Evolutionary conservation across 1,284 basidiomycete genomes (phyloP).

Genomic region (Chalciporus piperatoides): DNA sequence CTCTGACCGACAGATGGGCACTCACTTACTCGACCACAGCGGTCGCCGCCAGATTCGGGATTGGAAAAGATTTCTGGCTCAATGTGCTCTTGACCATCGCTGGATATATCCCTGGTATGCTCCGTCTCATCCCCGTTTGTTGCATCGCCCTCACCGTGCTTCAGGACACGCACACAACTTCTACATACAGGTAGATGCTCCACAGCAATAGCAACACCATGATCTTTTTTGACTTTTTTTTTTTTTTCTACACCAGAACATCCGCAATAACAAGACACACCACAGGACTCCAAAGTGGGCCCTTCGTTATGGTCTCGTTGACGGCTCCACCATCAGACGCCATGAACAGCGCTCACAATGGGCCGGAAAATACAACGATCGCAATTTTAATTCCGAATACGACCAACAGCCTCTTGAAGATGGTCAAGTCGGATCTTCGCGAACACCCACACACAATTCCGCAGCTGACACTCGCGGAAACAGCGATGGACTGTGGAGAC

Average conservation of each 20-base stretch:
- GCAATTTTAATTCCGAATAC: slow-evolving; percentile 67
- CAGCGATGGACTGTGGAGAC: slow-evolving; percentile 57
- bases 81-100: slow-evolving; percentile 87
- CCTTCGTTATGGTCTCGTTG: slow-evolving; percentile 82
- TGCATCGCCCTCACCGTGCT: slow-evolving; percentile 12
- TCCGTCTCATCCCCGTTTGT: not conserved
- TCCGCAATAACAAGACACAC: slow-evolving; percentile 92
- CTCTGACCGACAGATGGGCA: not conserved
- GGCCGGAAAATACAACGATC: slow-evolving; percentile 83
- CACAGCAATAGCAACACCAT: slow-evolving; percentile 1
- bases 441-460: slow-evolving; percentile 10
- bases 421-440: slow-evolving; percentile 52
- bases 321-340: slow-evolving; percentile 72
- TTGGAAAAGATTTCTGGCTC: slow-evolving; percentile 90
- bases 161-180: slow-evolving; percentile 86
- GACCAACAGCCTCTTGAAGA: slow-evolving; percentile 74
- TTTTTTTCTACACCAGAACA: slow-evolving; percentile 55
- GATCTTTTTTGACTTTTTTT: slow-evolving; percentile 11
- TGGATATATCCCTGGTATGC: slow-evolving; percentile 85
- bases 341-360: slow-evolving; percentile 80
- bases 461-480: slow-evolving; percentile 32
- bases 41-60: slow-evolving; percentile 91
- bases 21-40: slow-evolving; percentile 46
- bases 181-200: slow-evolving; percentile 70
- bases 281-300: slow-evolving; percentile 94